These are phyloP conservation scores for Sporisorium scitamineum DNA, from an alignment of 1,284 basidiomycete genomes.

Conservation along the genomic window DNA sequence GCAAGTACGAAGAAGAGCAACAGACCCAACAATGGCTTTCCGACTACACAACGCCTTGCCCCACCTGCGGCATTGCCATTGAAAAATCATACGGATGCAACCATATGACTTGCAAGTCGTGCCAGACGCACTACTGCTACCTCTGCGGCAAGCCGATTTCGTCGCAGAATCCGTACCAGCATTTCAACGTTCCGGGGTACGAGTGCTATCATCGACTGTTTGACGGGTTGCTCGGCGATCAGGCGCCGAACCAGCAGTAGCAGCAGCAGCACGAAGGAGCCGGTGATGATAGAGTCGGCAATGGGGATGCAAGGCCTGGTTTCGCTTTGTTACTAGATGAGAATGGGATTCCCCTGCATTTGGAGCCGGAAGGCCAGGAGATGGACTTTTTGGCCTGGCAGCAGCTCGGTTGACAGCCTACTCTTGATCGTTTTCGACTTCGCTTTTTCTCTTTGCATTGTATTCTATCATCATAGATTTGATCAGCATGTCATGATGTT, in stretches of 20 bases:
- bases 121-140: slow-evolving; percentile 53
- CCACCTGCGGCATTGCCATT: slow-evolving; percentile 44
- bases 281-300: neutral
- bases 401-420: slow-evolving; percentile 24
- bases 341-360: slow-evolving; percentile 33
- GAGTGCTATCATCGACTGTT: slow-evolving; percentile 46
- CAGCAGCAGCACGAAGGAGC: slow-evolving; percentile 1
- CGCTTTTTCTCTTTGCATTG: neutral
- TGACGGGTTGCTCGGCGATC: slow-evolving; percentile 38
- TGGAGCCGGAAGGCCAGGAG: slow-evolving; percentile 31
- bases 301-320: slow-evolving; percentile 9
- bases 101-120: slow-evolving; percentile 55
- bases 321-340: slow-evolving; percentile 35
- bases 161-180: slow-evolving; percentile 43
- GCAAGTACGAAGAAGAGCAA: slow-evolving; percentile 46
- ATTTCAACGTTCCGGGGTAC: slow-evolving; percentile 44
- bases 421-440: no score
- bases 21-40: slow-evolving; percentile 42
- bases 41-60: slow-evolving; percentile 46
- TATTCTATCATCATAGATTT: neutral
- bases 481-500: neutral
- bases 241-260: slow-evolving; percentile 14
- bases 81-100: slow-evolving; percentile 56
- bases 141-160: slow-evolving; percentile 49
- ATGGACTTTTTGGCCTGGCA: slow-evolving; percentile 39